phyloP scores from a whole-genome alignment of 2,329 filamentous ascomycete genomes.

The Beauveria rudraprayagi region DNA sequence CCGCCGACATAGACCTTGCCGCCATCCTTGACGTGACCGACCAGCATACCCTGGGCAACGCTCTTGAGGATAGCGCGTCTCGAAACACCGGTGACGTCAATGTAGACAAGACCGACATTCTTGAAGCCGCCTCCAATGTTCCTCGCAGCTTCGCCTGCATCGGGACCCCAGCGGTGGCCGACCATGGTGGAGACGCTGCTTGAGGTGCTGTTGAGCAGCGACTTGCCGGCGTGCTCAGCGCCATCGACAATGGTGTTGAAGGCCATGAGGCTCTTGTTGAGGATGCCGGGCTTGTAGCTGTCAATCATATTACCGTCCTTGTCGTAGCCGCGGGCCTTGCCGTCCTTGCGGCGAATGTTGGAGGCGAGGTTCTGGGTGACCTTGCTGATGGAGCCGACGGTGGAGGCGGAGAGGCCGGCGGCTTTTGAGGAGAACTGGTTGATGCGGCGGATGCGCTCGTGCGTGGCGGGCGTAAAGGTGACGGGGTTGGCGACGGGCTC shows the following conservation, averaged over 20 bases:
- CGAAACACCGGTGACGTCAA: slow-evolving; percentile 90
- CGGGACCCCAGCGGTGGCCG: slow-evolving; percentile 77
- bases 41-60: slow-evolving; percentile 93
- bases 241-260: slow-evolving; percentile 93
- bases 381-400: slow-evolving; percentile 73
- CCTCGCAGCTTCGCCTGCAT: slow-evolving; percentile 71
- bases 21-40: slow-evolving; percentile 68
- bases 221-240: slow-evolving; percentile 78
- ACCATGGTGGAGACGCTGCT: slow-evolving; percentile 79
- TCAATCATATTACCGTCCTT: slow-evolving; percentile 58
- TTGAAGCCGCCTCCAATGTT: slow-evolving; percentile 80
- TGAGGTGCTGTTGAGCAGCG: slow-evolving; percentile 65
- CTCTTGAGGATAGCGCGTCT: slow-evolving; percentile 84
- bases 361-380: slow-evolving; percentile 89
- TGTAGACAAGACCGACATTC: slow-evolving; percentile 95
- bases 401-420: slow-evolving; percentile 73
- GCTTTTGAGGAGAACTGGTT: slow-evolving; percentile 78
- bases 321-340: slow-evolving; percentile 52
- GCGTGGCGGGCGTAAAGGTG: slow-evolving; percentile 79
- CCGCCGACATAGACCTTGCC: slow-evolving; percentile 68
- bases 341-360: slow-evolving; percentile 46
- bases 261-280: slow-evolving; percentile 95
- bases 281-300: slow-evolving; percentile 75
- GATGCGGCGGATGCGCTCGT: slow-evolving; percentile 78
- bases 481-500: slow-evolving; percentile 73